Evolutionary conservation across 345 rosid species (phyloP), one percentile per base, ranked within the genome.

Genomic region (Boechera retrofracta): DNA sequence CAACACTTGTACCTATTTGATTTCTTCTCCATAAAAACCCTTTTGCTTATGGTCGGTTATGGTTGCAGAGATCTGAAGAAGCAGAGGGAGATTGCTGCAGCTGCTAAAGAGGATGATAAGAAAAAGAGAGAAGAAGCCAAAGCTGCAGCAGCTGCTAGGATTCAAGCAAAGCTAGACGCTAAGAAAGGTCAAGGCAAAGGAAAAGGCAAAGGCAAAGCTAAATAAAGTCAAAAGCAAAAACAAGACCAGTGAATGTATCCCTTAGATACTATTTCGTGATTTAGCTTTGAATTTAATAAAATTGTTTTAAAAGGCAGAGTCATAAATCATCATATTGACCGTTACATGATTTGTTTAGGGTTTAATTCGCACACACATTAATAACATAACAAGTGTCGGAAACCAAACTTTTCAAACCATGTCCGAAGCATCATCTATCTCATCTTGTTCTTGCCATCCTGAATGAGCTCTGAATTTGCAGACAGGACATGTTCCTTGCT

Each of bases 91-190:
- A 59, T 84, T 1, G 91, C 96, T 45, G 94, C 97, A 4, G 86
- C 94, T 5, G 65, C 65, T 4, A 95, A 91, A 77, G 99, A 89
- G 73, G 98, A 86, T 67, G 97, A 90, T 59, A 89, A 91, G 84
- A 91, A 74, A 85, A 92, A 77, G 83, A 84, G 99, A 78, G 98
- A 95, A 80, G 97, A 87, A 77, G 98, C 98, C 12, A 92, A 92
- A 80, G 98, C 98, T 4, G 91, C 98, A 0, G 97, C 97, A 0
- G 94, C 98, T n/a, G 91, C 98, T 24, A 90, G 96, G 24, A 79
- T 92, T 71, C 98, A 89, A 56, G 96, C 98, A 83, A 92, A 95
- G 85, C 72, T 95, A 42, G 98, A 86, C 4, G 78, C 98, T 7
- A 91, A 92, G 89, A 95, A 88, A 75, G 90, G 85, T 55, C 88